Base-by-base conservation (phyloP, 805 yeast genomes). In the Komagataella phaffii region DNA sequence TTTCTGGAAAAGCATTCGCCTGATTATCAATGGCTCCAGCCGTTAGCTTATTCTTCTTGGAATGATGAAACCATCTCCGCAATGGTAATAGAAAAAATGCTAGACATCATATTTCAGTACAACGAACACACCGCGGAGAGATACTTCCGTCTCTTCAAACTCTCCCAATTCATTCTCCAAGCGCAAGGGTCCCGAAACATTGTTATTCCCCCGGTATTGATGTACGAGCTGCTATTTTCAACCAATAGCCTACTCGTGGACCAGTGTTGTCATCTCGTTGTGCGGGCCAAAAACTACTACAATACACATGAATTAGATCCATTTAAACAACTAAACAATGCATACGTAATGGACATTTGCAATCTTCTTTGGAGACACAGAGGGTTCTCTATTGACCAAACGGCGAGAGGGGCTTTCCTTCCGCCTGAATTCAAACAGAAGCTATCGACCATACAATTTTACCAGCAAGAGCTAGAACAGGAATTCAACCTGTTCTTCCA, bases 351-450 rank as follows among this genome's bases (percentile, higher is more conserved):
- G 71, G 85, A 81, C 57, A 58, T 74, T 6, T 69, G 81, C 54
- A 80, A 81, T 53, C 64, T 74, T 12, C 49, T 76, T 0, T 81
- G 85, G 85, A 62, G 83, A 53, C 76, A 79, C 55, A 71, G 68
- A 56, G 76, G 80, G 1, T 73, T 79, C 54, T 68, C 68, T 23
- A 19, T 24, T 17, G 59, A 59, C n/a, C 70, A 57, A 8, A 61
- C 66, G 6, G 66, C 67, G n/a, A 66, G 63, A 47, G 77, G 73
- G 3, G 67, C 76, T 58, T 60, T 64, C 52, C 60, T 70, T 43
- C 68, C 68, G 17, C 61, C 62, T 1, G 59, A 52, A n/a, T 74
- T 60, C 56, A 60, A 63, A 17, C 59, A 55, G 23, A 67, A 56
- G 40, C 55, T 72, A 59, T 58, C 53, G 56, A 59, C 62, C 48